Conservation (phyloP, 2,329 filamentous ascomycete genomes). For the Verticillium dahliae region DNA sequence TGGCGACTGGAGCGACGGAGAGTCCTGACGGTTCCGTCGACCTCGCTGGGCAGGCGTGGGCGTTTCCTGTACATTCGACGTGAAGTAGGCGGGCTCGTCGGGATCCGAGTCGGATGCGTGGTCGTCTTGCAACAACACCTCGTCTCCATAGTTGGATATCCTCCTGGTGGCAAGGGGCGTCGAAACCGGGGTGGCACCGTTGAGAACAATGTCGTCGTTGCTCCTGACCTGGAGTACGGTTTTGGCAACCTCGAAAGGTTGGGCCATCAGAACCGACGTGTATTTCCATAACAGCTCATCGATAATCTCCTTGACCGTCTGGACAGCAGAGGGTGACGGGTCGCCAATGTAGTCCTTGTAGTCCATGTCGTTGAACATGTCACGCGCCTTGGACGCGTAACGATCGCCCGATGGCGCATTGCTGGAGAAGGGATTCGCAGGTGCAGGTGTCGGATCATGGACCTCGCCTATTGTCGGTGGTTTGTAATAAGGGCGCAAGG, state of each 20-base stretch:
- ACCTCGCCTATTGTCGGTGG: conserved; percentile 49
- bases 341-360: conserved; percentile 83
- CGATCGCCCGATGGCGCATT: conserved; percentile 28
- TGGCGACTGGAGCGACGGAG: conserved; percentile 24
- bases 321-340: conserved; percentile 65
- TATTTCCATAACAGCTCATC: conserved; percentile 92
- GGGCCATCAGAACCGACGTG: conserved; percentile 77
- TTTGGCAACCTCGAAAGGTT: conserved; percentile 97
- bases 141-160: conserved; percentile 18
- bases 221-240: conserved; percentile 74
- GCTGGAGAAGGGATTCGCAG: conserved; percentile 38
- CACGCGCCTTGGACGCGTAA: conserved; percentile 64
- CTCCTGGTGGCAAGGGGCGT: conserved; percentile 18
- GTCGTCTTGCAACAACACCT: conserved; percentile 27
- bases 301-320: conserved; percentile 68
- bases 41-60: conserved; percentile 39
- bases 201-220: conserved; percentile 33
- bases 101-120: conserved; percentile 61
- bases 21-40: conserved; percentile 19
- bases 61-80: conserved; percentile 52
- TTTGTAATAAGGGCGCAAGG: conserved; percentile 65
- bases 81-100: conserved; percentile 83
- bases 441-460: conserved; percentile 27
- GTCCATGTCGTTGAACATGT: conserved; percentile 84
- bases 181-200: conserved; percentile 20